phyloP scores from a whole-genome alignment of 768 basidiomycete species.

The Lactifluus hygrophoroides region DNA sequence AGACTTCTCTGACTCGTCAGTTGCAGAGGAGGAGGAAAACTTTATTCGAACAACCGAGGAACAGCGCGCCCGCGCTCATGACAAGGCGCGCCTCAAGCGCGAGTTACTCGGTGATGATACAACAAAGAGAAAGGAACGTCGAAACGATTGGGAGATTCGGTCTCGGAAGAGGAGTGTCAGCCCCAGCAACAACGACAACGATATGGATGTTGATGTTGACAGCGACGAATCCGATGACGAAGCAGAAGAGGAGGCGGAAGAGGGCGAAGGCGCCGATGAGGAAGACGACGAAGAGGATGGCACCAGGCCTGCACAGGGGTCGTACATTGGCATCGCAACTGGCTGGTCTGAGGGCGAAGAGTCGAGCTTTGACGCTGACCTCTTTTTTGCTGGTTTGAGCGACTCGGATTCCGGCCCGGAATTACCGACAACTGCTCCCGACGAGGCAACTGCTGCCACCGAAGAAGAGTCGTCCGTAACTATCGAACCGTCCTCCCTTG shows the following conservation, averaged over 20 bases:
- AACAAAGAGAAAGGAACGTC: slow-evolving; percentile 28
- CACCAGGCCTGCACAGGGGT: slow-evolving; percentile 26
- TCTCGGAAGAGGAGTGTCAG: slow-evolving; percentile 15
- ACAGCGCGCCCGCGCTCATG: slow-evolving; percentile 20
- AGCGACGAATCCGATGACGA: slow-evolving; percentile 49
- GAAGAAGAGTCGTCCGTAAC: slow-evolving; percentile 27
- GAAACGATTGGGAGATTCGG: slow-evolving; percentile 19
- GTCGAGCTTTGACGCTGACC: slow-evolving; percentile 71
- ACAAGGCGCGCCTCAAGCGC: slow-evolving; percentile 47
- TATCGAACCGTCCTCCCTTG: not conserved
- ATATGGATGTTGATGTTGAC: slow-evolving; percentile 59
- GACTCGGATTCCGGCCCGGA: slow-evolving; percentile 40
- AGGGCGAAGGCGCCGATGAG: slow-evolving; percentile 44
- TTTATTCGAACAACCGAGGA: slow-evolving; percentile 18
- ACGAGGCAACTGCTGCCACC: slow-evolving; percentile 26
- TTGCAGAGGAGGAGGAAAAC: slow-evolving; percentile 16
- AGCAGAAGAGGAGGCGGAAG: slow-evolving; percentile 40
- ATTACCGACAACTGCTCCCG: slow-evolving; percentile 21
- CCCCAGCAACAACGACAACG: slow-evolving; percentile 45
- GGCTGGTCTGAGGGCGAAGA: slow-evolving; percentile 78
- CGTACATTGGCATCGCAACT: slow-evolving; percentile 58
- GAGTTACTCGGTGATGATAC: slow-evolving; percentile 50
- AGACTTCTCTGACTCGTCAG: slow-evolving; percentile 19
- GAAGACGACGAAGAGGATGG: slow-evolving; percentile 28
- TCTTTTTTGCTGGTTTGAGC: slow-evolving; percentile 75